phyloP scores from a whole-genome alignment of 352 stramenopile genomes.

The Globisporangium perplexum region DNA sequence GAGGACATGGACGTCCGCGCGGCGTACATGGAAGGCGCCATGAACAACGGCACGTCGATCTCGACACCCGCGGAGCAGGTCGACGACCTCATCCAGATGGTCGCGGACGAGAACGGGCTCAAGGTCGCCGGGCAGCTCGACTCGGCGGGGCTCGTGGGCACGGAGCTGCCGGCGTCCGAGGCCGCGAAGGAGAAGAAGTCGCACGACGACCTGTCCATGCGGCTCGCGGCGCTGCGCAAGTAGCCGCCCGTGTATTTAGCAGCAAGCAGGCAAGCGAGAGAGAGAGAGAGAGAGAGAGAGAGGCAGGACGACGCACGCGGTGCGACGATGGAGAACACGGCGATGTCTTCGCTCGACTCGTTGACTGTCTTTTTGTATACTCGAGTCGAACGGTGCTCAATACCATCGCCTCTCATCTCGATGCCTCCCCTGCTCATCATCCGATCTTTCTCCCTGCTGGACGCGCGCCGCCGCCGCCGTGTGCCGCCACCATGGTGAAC shows the following conservation, averaged over 20 bases:
- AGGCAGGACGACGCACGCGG: too few relatives aligned
- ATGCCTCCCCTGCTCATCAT: background rate
- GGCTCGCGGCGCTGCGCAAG: conserved; percentile 77
- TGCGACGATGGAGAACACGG: background rate
- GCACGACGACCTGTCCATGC: conserved; percentile 78
- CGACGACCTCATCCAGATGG: conserved; percentile 96
- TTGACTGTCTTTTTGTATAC: conserved; percentile 5
- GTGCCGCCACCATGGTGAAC: conserved; percentile 49
- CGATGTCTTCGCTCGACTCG: background rate
- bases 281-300: background rate
- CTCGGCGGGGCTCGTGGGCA: conserved; percentile 86
- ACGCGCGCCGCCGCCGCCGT: background rate
- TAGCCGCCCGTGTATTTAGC: conserved; percentile 1
- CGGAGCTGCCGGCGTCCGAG: conserved; percentile 55
- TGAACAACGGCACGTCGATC: conserved; percentile 94
- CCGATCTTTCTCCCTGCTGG: background rate
- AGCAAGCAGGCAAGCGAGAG: background rate
- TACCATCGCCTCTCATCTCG: background rate
- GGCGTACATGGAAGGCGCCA: conserved; percentile 97
- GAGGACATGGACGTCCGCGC: conserved; percentile 98
- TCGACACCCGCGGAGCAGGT: conserved; percentile 97
- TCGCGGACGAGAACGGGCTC: conserved; percentile 97
- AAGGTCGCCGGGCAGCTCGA: conserved; percentile 93
- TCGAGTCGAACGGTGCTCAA: background rate
- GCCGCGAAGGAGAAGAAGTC: conserved; percentile 73